Evolutionary conservation across 345 rosid genomes (phyloP).

Genomic region (Durio zibethinus): DNA sequence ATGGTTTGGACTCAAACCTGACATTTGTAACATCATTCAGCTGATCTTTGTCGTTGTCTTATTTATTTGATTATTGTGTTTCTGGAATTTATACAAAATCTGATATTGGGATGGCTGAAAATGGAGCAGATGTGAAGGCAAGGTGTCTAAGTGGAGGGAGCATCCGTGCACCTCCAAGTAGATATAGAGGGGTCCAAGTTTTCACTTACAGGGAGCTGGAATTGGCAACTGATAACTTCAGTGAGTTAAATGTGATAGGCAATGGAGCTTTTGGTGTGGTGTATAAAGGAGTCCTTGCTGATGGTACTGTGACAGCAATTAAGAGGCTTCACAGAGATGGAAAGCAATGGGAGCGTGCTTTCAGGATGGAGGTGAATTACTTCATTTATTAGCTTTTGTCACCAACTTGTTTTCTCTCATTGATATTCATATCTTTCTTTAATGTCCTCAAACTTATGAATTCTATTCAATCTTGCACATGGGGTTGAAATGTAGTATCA

Average conservation of each 20-base stretch:
- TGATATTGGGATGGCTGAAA: slow-evolving; percentile 12
- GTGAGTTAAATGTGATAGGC: slow-evolving; percentile 60
- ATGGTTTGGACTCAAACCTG: not conserved
- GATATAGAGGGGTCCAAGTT: slow-evolving; percentile 59
- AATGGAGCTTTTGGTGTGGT: slow-evolving; percentile 61
- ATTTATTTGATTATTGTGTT: too few relatives aligned
- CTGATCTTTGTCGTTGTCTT: not conserved
- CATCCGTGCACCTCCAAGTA: slow-evolving; percentile 20
- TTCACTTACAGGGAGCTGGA: slow-evolving; percentile 83
- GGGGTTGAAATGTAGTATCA: slow-evolving; percentile 14
- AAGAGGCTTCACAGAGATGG: slow-evolving; percentile 60
- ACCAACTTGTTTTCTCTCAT: not conserved
- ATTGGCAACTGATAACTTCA: slow-evolving; percentile 56
- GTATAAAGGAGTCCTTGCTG: slow-evolving; percentile 62
- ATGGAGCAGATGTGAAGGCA: slow-evolving; percentile 51
- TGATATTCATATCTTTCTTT: not conserved
- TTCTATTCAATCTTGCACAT: slow-evolving; percentile 24
- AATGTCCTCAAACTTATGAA: not conserved
- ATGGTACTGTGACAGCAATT: slow-evolving; percentile 78
- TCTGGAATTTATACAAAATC: not conserved
- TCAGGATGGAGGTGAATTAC: slow-evolving; percentile 72
- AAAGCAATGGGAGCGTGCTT: slow-evolving; percentile 77
- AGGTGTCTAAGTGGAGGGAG: slow-evolving; percentile 49
- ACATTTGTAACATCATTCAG: not conserved
- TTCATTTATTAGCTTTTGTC: slow-evolving; percentile 41